Conservation (phyloP, 495 filamentous ascomycete species). For the Usnea hakonensis region DNA sequence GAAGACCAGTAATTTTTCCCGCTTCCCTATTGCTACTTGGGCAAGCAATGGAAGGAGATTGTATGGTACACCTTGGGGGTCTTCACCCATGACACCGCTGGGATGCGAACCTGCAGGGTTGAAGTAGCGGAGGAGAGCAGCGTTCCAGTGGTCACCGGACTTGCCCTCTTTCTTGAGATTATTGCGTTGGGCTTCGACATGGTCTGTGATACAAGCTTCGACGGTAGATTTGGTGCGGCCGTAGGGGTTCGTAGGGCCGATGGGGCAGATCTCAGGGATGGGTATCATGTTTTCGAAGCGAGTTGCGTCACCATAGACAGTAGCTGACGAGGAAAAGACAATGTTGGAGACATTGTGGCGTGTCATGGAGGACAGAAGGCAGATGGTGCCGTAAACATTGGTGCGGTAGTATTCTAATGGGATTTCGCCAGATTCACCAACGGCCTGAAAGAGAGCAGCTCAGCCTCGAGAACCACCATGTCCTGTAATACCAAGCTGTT, state of each 20-base stretch:
- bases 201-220: slow-evolving; percentile 84
- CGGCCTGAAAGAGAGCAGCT: slow-evolving; percentile 51
- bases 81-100: slow-evolving; percentile 95
- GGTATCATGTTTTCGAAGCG: slow-evolving; percentile 97
- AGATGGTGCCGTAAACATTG: slow-evolving; percentile 90
- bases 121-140: slow-evolving; percentile 89
- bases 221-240: slow-evolving; percentile 90
- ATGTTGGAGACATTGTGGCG: slow-evolving; percentile 88
- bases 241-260: slow-evolving; percentile 95
- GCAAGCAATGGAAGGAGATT: slow-evolving; percentile 91
- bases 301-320: slow-evolving; percentile 97
- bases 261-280: slow-evolving; percentile 92
- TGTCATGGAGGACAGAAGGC: slow-evolving; percentile 79
- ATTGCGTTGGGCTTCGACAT: slow-evolving; percentile 79
- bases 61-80: slow-evolving; percentile 91
- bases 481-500: neutral
- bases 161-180: slow-evolving; percentile 74
- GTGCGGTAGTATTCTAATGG: slow-evolving; percentile 96
- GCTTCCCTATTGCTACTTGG: slow-evolving; percentile 90
- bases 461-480: neutral
- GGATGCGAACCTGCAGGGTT: slow-evolving; percentile 95
- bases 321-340: slow-evolving; percentile 94
- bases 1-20: slow-evolving; percentile 90
- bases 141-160: slow-evolving; percentile 78
- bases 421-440: slow-evolving; percentile 91